A percentile compares a stretch with the other conserved stretches of the same genome.
Evolutionary conservation across 257 asterid genomes (phyloP).

Genomic region (Solanum sejunctum): DNA sequence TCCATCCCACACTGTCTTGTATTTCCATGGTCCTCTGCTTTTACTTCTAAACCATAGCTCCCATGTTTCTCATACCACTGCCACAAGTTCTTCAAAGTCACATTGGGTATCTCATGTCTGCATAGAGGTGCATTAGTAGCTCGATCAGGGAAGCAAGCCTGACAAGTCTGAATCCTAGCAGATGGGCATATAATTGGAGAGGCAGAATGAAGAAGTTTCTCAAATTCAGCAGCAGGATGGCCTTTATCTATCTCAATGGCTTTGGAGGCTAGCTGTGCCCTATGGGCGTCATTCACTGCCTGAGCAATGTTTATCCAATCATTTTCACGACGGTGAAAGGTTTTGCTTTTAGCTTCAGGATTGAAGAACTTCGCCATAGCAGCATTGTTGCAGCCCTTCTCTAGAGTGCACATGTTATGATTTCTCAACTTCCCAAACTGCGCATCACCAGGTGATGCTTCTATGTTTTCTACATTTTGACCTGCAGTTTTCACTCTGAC

Average conservation of each 20-base stretch:
- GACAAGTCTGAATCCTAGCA: not conserved
- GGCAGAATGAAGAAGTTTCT: conserved; percentile 11
- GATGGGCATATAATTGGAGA: conserved; percentile 9
- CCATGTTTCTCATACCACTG: conserved; percentile 21
- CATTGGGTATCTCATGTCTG: conserved; percentile 5
- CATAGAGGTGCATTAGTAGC: conserved; percentile 3
- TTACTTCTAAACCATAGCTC: conserved; percentile 19
- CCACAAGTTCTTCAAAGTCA: conserved; percentile 16
- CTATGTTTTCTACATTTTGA: not conserved
- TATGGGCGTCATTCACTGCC: conserved; percentile 15
- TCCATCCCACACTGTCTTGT: conserved; percentile 2
- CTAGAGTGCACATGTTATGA: not conserved
- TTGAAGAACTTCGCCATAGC: not conserved
- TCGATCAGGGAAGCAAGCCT: not conserved
- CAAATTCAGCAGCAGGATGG: conserved; percentile 14
- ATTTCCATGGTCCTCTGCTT: conserved; percentile 5
- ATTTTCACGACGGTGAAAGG: not conserved
- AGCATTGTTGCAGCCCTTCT: not conserved
- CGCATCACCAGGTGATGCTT: not conserved
- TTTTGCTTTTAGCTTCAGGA: not conserved
- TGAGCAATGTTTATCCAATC: not conserved
- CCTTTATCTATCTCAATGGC: conserved; percentile 6
- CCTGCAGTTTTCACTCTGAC: not conserved
- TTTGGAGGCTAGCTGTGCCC: conserved; percentile 3
- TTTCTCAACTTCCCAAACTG: not conserved